Evolutionary conservation across 2,329 filamentous ascomycete species (phyloP).

Genomic region (Xylaria sp.): DNA sequence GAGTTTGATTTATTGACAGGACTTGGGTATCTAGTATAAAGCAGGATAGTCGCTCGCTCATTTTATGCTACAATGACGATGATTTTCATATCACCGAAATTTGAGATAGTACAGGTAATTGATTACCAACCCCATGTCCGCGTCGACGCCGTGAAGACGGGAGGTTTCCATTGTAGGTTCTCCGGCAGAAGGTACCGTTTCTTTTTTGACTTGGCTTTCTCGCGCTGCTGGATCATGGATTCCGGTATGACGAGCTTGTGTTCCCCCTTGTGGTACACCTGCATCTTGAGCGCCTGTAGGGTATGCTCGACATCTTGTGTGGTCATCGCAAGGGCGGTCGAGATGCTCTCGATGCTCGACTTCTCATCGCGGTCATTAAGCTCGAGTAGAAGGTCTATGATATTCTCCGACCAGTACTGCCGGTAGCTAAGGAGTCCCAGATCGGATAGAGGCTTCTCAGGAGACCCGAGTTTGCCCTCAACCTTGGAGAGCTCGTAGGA

Average conservation of each 20-base stretch:
- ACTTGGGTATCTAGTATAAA: slow-evolving; percentile 38
- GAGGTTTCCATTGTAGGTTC: slow-evolving; percentile 92
- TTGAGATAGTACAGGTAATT: neutral
- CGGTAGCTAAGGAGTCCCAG: slow-evolving; percentile 92
- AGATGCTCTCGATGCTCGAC: slow-evolving; percentile 87
- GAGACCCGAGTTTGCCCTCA: slow-evolving; percentile 93
- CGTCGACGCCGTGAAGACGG: slow-evolving; percentile 88
- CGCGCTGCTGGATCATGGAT: slow-evolving; percentile 79
- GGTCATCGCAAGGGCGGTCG: slow-evolving; percentile 87
- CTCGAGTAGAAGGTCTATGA: slow-evolving; percentile 85
- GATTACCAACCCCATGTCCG: slow-evolving; percentile 93
- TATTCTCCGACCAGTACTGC: slow-evolving; percentile 97
- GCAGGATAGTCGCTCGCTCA: slow-evolving; percentile 19
- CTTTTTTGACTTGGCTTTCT: slow-evolving; percentile 82
- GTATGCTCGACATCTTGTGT: slow-evolving; percentile 96
- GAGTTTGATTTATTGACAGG: neutral
- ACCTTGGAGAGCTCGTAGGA: slow-evolving; percentile 97
- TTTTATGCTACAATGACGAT: slow-evolving; percentile 21
- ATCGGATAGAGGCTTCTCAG: slow-evolving; percentile 96
- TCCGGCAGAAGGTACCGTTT: slow-evolving; percentile 80
- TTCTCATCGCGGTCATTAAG: slow-evolving; percentile 74
- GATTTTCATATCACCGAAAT: neutral
- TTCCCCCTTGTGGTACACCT: slow-evolving; percentile 94
- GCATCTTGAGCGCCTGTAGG: slow-evolving; percentile 91
- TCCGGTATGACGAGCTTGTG: slow-evolving; percentile 95